Evolutionary conservation across 768 basidiomycete genomes (phyloP), one percentile per base, ranked within the genome.

Genomic region (Pisolithus orientalis): DNA sequence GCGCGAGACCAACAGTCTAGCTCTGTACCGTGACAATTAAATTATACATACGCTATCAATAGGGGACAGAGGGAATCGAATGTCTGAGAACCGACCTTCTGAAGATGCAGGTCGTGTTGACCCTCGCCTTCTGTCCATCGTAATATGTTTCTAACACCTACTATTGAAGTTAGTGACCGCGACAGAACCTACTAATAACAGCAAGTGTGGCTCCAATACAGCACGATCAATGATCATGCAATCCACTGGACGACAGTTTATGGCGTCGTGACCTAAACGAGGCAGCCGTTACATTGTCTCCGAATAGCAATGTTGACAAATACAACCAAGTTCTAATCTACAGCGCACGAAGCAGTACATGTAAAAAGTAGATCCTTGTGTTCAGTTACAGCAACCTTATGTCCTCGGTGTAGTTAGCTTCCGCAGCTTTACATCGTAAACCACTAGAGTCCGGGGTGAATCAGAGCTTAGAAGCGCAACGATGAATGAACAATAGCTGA

Each of bases 401-500:
- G 21, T 14, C 9, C 40, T 32, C 44, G 32, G 65, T 42, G 65
- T 62, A 3, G 72, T 74, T 40, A 91, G 72, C 59, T 82, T 88
- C 38, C 90, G 77, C 32, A 92, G 69, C 34, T 89, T 89, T 14
- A 92, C 81, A 64, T 92, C 90, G 61, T 92, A 92, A 2, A 91
- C 90, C 46, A 92, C 89, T 92, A 11, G 5, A 9, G 13, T 14
- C 13, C 34, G 14, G 34, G 13, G 56, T 21, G 52, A 25, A 50
- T 39, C 11, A 21, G 27, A 17, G 40, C 39, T 57, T 44, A 55
- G 40, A 49, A 27, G 42, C 21, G n/a, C 31, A 25, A 29, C 44
- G 51, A 38, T 49, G 44, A 31, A 34, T 31, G 14, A 32, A 34
- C 46, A 42, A 45, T 25, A 28, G 58, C 73, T 45, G 51, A 80